These are phyloP conservation scores for Bombardia bombarda DNA, from an alignment of 495 filamentous ascomycete species.

Conservation along the genomic window DNA sequence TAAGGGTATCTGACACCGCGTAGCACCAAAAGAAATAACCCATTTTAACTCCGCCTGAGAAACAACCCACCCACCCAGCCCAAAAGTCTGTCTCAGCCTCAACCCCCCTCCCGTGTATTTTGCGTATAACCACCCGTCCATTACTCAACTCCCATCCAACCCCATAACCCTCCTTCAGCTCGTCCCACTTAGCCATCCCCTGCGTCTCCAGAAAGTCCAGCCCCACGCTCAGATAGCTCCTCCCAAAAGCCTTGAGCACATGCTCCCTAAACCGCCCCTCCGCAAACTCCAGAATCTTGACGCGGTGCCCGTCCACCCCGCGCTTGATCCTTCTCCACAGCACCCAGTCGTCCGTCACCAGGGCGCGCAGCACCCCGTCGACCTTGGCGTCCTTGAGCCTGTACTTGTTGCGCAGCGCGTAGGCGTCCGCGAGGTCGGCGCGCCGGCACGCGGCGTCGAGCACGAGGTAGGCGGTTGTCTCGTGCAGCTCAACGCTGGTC, in stretches of 20 bases:
- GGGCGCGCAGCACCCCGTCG: conserved; percentile 56
- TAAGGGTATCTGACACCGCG: no score
- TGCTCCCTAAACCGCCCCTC: conserved; percentile 60
- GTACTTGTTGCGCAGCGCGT: conserved; percentile 49
- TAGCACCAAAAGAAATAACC: no score
- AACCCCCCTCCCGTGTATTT: conserved; percentile 25
- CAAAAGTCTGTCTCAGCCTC: background rate
- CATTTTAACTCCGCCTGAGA: background rate
- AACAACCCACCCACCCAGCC: background rate
- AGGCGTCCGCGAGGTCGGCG: conserved; percentile 65
- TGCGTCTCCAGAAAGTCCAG: conserved; percentile 54
- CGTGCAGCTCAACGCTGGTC: conserved; percentile 58
- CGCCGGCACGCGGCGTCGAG: conserved; percentile 84
- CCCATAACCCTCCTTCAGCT: conserved; percentile 52
- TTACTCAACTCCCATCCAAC: conserved; percentile 75
- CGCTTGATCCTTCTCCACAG: conserved; percentile 64
- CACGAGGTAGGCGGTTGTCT: conserved; percentile 71
- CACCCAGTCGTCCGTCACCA: conserved; percentile 77
- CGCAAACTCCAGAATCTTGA: conserved; percentile 70
- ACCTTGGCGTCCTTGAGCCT: conserved; percentile 53
- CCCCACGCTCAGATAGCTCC: conserved; percentile 69
- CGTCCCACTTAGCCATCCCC: conserved; percentile 58
- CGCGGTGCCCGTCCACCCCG: conserved; percentile 67
- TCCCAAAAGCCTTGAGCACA: conserved; percentile 75
- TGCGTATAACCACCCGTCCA: conserved; percentile 59